These are phyloP conservation scores for Phlebopus sp. DNA, from an alignment of 1,284 basidiomycete species.

Conservation along the genomic window DNA sequence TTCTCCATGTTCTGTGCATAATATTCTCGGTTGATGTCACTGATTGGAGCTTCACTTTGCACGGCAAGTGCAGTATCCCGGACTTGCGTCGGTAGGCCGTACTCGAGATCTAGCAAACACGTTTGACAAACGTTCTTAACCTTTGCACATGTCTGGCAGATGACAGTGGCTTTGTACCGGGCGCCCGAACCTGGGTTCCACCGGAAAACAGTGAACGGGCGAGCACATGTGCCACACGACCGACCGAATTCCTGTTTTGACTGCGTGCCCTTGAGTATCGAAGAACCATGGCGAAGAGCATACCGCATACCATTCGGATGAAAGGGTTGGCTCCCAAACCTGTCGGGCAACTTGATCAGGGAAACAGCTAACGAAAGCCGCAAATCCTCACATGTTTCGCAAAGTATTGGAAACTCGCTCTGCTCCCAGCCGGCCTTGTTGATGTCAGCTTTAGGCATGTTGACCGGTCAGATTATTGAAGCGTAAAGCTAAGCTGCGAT, in stretches of 20 bases:
- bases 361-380: slow-evolving; percentile 1
- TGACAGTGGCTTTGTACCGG: slow-evolving; percentile 96
- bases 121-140: slow-evolving; percentile 99
- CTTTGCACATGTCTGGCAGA: slow-evolving; percentile 98
- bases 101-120: slow-evolving; percentile 94
- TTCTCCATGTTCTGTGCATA: slow-evolving; percentile 96
- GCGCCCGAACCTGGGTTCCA: slow-evolving; percentile 96
- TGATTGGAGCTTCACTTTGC: slow-evolving; percentile 87
- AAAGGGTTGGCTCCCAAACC: slow-evolving; percentile 88
- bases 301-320: slow-evolving; percentile 76
- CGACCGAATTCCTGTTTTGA: slow-evolving; percentile 96
- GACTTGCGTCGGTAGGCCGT: slow-evolving; percentile 95
- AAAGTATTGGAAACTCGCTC: slow-evolving; percentile 86
- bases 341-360: slow-evolving; percentile 31
- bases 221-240: slow-evolving; percentile 93
- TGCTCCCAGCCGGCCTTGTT: slow-evolving; percentile 92
- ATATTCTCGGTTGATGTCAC: slow-evolving; percentile 96
- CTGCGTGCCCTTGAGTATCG: slow-evolving; percentile 39
- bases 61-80: slow-evolving; percentile 91
- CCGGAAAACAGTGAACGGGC: slow-evolving; percentile 95
- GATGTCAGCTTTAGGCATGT: slow-evolving; percentile 77
- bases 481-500: too few species aligned
- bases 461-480: not conserved
- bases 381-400: slow-evolving; percentile 78
- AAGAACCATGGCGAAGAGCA: not conserved